Conservation (phyloP, 192 early-diverging fungal genomes). For the Helicostylum pulchrum region DNA sequence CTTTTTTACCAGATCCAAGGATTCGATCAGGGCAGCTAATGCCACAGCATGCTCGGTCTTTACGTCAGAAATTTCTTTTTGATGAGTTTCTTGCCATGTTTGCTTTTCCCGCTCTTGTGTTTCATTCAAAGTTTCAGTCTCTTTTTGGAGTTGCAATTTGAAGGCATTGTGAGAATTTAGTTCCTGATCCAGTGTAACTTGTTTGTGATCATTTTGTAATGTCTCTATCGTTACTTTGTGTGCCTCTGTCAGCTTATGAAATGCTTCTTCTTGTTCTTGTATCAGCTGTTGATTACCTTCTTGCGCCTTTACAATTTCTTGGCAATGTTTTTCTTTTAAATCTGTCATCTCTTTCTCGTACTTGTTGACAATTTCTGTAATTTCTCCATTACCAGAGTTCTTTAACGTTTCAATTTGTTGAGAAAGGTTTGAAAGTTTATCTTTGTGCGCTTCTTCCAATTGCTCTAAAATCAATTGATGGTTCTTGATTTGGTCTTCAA, state of each 20-base stretch:
- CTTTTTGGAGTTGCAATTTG: neutral
- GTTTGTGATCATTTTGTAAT: neutral
- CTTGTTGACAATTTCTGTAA: constrained; percentile 3
- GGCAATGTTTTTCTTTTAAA: neutral
- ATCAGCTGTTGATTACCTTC: neutral
- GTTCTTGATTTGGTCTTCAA: neutral
- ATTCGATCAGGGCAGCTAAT: neutral
- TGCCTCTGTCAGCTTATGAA: neutral
- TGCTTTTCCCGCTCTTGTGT: neutral
- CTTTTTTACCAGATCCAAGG: neutral
- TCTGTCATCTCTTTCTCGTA: constrained; percentile 3
- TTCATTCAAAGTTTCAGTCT: neutral
- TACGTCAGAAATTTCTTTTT: constrained; percentile 1
- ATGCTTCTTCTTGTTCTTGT: neutral
- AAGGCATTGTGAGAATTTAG: neutral
- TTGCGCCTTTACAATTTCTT: neutral
- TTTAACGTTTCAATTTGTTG: constrained; percentile 11
- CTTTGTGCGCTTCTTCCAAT: neutral
- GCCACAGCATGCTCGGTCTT: neutral
- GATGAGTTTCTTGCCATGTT: neutral
- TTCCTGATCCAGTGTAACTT: constrained; percentile 11
- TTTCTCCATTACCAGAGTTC: constrained; percentile 9
- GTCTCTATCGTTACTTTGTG: neutral
- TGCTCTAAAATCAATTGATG: neutral
- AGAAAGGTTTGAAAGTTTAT: neutral